Percentiles rank a stretch among this genome's conserved stretches.
phyloP scores from a whole-genome alignment of 2,329 filamentous ascomycete genomes.

The Ophiocordyceps camponoti-leonardi region DNA sequence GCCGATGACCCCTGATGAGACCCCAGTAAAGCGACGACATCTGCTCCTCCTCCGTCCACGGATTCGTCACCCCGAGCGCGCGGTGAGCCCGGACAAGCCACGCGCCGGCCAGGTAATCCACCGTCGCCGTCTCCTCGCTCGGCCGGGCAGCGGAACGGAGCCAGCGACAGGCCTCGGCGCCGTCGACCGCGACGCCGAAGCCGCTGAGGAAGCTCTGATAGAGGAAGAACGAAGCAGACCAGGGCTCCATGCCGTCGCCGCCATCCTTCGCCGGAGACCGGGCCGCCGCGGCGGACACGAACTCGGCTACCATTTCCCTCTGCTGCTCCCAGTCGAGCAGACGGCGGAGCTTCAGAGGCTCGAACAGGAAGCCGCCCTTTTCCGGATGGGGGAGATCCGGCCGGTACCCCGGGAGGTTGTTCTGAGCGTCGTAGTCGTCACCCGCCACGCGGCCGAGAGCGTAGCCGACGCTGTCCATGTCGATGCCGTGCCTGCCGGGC shows the following conservation, averaged over 20 bases:
- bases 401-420: background rate
- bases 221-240: background rate
- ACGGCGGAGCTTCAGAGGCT: background rate
- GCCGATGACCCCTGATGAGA: background rate
- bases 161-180: background rate
- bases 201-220: background rate
- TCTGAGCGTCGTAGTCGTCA: background rate
- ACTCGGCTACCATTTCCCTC: background rate
- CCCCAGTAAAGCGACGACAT: background rate
- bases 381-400: background rate
- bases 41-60: background rate
- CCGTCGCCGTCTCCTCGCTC: background rate
- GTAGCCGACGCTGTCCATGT: background rate
- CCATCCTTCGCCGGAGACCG: background rate
- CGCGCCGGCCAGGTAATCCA: background rate
- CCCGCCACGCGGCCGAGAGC: background rate
- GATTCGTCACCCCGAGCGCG: background rate
- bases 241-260: background rate
- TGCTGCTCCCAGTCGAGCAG: slow-evolving; percentile 1
- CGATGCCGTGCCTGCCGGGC: background rate
- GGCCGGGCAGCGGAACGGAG: background rate
- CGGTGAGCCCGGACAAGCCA: background rate
- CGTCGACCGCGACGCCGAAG: background rate
- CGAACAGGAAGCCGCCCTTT: background rate
- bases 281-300: background rate